Conservation (phyloP, 139 green algal species). For the Eudorina sp. region DNA sequence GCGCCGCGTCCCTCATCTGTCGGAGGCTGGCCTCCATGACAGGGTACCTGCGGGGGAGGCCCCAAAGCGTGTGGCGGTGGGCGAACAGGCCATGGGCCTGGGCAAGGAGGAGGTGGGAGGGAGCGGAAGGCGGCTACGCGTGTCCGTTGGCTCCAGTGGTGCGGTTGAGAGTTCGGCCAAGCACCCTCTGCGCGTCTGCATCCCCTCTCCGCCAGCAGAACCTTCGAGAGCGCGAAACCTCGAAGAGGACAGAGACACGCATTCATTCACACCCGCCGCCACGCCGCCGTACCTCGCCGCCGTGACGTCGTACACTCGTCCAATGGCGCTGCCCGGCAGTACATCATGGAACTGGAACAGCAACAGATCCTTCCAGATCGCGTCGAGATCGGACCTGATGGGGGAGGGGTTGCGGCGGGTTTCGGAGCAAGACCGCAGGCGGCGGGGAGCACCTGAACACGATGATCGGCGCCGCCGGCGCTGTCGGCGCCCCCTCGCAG, state of each 20-base stretch:
- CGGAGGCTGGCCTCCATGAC: background rate
- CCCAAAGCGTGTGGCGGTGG: background rate
- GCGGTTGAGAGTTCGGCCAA: background rate
- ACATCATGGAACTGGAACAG: slow-evolving; percentile 66
- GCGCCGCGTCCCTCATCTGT: background rate
- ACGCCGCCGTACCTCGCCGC: background rate
- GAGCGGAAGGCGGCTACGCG: too few species aligned
- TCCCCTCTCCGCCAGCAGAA: background rate
- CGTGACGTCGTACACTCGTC: slow-evolving; percentile 49
- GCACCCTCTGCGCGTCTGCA: too few species aligned
- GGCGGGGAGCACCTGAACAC: too few species aligned
- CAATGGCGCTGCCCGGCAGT: slow-evolving; percentile 56
- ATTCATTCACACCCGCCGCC: too few species aligned
- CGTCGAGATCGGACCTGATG: slow-evolving; percentile 42
- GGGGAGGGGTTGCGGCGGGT: background rate
- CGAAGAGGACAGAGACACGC: too few species aligned
- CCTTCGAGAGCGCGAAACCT: background rate
- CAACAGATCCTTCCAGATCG: slow-evolving; percentile 56
- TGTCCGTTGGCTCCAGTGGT: background rate
- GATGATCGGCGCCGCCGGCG: too few species aligned
- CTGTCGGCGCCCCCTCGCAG: too few species aligned
- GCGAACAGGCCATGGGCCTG: background rate
- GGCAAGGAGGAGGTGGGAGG: too few species aligned
- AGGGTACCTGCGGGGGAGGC: slow-evolving; percentile 35
- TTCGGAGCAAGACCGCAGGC: background rate